phyloP scores from a whole-genome alignment of 352 stramenopile genomes.

The Pythium pyrilobum region DNA sequence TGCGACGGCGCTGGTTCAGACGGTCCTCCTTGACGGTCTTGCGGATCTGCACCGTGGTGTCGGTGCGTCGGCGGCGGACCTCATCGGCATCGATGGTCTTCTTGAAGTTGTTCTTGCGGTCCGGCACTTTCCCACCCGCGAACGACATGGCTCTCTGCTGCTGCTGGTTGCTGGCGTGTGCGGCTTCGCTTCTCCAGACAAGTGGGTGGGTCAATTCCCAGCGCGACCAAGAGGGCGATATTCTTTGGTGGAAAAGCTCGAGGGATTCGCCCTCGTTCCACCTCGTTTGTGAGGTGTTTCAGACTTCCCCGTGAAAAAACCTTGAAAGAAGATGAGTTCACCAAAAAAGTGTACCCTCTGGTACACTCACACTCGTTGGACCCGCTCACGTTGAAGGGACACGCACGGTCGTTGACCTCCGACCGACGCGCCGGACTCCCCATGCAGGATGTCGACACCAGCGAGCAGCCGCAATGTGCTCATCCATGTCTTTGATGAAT shows the following conservation, averaged over 20 bases:
- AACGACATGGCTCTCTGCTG: slow-evolving; percentile 52
- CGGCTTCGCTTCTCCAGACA: slow-evolving; percentile 15
- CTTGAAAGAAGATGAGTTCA: slow-evolving; percentile 19
- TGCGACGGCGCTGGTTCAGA: slow-evolving; percentile 70
- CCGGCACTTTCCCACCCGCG: slow-evolving; percentile 53
- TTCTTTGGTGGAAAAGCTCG: slow-evolving; percentile 27
- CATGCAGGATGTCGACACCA: background rate
- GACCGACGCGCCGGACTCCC: no score
- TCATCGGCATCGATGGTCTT: slow-evolving; percentile 77
- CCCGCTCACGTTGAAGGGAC: slow-evolving; percentile 7
- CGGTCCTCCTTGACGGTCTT: slow-evolving; percentile 82
- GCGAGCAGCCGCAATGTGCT: slow-evolving; percentile 40
- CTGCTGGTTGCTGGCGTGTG: background rate
- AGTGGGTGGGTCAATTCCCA: slow-evolving; percentile 21
- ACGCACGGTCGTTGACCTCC: background rate
- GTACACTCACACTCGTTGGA: background rate
- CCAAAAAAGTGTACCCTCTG: background rate
- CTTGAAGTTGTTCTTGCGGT: slow-evolving; percentile 77
- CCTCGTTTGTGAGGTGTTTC: slow-evolving; percentile 15
- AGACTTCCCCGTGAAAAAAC: slow-evolving; percentile 9
- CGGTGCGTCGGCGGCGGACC: slow-evolving; percentile 61
- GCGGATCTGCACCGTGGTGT: slow-evolving; percentile 82
- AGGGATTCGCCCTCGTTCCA: slow-evolving; percentile 17
- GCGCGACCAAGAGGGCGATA: slow-evolving; percentile 1
- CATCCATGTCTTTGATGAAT: slow-evolving; percentile 90